A percentile compares a stretch with the other conserved stretches of the same genome.
Conservation (phyloP, 2,329 filamentous ascomycete genomes). For the Calonectria naviculata region DNA sequence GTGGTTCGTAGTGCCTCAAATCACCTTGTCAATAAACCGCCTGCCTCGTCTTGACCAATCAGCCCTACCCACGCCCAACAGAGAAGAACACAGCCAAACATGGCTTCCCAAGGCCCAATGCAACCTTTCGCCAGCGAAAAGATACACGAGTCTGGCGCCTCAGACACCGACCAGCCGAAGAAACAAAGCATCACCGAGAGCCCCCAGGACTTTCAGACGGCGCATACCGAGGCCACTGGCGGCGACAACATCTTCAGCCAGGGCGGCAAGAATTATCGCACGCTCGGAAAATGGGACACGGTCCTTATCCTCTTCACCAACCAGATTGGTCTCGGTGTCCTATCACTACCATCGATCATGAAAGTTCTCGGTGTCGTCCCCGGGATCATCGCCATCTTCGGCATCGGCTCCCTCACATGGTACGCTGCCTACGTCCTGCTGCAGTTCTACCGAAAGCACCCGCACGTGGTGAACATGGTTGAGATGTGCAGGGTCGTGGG, state of each 20-base stretch:
- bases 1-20: not conserved
- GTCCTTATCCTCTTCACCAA: constrained; percentile 41
- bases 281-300: constrained; percentile 39
- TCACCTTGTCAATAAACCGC: not conserved
- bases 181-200: not conserved
- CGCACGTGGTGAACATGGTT: constrained; percentile 75
- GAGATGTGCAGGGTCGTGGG: constrained; percentile 70
- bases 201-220: constrained; percentile 31
- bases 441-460: constrained; percentile 75
- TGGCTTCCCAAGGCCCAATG: not conserved
- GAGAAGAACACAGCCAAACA: not conserved
- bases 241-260: constrained; percentile 39
- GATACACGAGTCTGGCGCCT: constrained; percentile 22
- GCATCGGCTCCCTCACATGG: constrained; percentile 72
- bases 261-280: constrained; percentile 40
- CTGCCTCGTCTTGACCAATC: not conserved
- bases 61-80: not conserved
- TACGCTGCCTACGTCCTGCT: constrained; percentile 60
- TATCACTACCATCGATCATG: constrained; percentile 78
- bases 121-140: not conserved
- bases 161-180: constrained; percentile 29
- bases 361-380: constrained; percentile 74
- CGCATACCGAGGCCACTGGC: constrained; percentile 26
- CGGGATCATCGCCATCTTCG: constrained; percentile 74
- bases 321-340: constrained; percentile 49